Percentiles rank a stretch among this genome's conserved stretches.
Conservation (phyloP, 1,139 yeast species). For the Barnettozyma hawaiiensis region DNA sequence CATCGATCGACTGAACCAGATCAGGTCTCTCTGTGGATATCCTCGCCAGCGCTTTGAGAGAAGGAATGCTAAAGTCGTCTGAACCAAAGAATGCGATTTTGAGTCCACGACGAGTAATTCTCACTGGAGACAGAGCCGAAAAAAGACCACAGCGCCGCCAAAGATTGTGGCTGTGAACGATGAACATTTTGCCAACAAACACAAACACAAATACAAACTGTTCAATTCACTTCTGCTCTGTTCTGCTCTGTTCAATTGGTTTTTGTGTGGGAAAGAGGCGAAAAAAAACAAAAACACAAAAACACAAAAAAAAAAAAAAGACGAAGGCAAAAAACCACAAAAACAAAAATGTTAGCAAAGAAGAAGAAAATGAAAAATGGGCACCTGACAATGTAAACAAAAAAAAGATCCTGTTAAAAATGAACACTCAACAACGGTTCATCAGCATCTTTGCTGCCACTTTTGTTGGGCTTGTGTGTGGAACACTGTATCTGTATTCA, state of each 20-base stretch:
- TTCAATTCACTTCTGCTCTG: too few relatives aligned
- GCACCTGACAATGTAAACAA: too few relatives aligned
- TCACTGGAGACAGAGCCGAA: not conserved
- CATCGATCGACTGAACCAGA: slow-evolving; percentile 38
- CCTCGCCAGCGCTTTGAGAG: slow-evolving; percentile 43
- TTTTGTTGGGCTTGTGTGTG: slow-evolving; percentile 40
- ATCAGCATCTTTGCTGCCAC: slow-evolving; percentile 39
- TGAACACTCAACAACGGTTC: slow-evolving; percentile 8
- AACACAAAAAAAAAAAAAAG: too few relatives aligned
- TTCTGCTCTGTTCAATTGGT: too few relatives aligned
- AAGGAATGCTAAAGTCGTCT: slow-evolving; percentile 63
- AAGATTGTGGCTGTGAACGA: not conserved
- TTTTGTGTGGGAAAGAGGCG: too few relatives aligned
- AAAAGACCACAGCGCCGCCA: not conserved
- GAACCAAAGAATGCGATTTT: slow-evolving; percentile 61
- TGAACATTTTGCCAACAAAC: not conserved
- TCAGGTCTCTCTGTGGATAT: slow-evolving; percentile 30
- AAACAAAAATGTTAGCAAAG: not conserved
- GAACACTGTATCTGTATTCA: slow-evolving; percentile 42
- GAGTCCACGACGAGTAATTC: slow-evolving; percentile 1
- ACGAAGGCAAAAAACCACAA: not conserved
- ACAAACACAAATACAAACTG: too few relatives aligned
- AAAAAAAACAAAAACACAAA: too few relatives aligned
- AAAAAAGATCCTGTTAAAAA: too few relatives aligned
- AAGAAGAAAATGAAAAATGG: too few relatives aligned